A percentile compares a stretch with the other conserved stretches of the same genome.
Conservation (phyloP, 805 yeast species). For the Wickerhamia fluorescens region DNA sequence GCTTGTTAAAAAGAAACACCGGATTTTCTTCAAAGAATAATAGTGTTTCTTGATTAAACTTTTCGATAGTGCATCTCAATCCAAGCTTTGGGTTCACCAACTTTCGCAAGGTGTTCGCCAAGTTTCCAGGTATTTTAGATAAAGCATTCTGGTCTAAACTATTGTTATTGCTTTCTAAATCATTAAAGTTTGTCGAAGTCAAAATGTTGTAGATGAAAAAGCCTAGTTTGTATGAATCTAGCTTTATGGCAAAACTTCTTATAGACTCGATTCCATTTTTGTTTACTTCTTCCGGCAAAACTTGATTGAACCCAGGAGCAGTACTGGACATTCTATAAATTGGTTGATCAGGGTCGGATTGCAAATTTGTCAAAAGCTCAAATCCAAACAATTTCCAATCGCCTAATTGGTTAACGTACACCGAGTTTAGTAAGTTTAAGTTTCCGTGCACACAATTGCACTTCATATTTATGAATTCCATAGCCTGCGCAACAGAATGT, state of each 20-base stretch:
- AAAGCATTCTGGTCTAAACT: constrained; percentile 1
- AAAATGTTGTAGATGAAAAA: constrained; percentile 41
- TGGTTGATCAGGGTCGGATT: constrained; percentile 40
- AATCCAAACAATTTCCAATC: constrained; percentile 85
- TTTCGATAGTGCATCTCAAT: constrained; percentile 25
- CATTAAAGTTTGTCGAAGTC: constrained; percentile 6
- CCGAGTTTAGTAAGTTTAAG: constrained; percentile 41
- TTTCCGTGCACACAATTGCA: constrained; percentile 60
- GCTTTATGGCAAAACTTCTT: constrained; percentile 32
- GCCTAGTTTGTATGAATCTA: constrained; percentile 65
- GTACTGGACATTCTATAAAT: constrained; percentile 28
- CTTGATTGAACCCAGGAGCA: constrained; percentile 16
- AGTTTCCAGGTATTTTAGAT: not conserved
- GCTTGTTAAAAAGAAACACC: constrained; percentile 45
- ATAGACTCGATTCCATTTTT: constrained; percentile 37
- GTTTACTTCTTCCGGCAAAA: constrained; percentile 43
- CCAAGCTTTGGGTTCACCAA: constrained; percentile 29
- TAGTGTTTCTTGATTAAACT: constrained; percentile 20
- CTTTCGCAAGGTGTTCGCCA: constrained; percentile 18
- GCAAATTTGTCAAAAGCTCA: constrained; percentile 52
- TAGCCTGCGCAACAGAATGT: constrained; percentile 44
- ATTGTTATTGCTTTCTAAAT: not conserved
- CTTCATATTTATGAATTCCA: constrained; percentile 52
- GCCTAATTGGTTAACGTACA: constrained; percentile 60
- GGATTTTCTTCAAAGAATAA: constrained; percentile 29